These are phyloP conservation scores for Kurtzmaniella natalensis DNA, from an alignment of 1,139 yeast genomes.

Conservation along the genomic window DNA sequence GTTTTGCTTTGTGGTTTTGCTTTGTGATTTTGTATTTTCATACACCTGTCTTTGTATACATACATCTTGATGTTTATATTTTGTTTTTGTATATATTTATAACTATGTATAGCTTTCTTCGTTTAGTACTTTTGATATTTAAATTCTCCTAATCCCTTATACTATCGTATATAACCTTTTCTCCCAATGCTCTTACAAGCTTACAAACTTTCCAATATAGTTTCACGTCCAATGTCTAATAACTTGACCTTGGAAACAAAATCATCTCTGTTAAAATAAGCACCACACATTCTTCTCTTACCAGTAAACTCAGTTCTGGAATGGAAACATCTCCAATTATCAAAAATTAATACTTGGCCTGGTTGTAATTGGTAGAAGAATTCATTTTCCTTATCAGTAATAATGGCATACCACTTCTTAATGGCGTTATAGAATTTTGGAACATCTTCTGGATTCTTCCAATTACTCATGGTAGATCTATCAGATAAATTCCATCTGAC, in stretches of 20 bases:
- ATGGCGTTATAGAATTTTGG: constrained; percentile 59
- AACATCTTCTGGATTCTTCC: constrained; percentile 52
- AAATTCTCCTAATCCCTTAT: too few relatives aligned
- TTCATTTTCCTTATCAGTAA: constrained; percentile 50
- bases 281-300: constrained; percentile 72
- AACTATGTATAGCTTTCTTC: too few relatives aligned
- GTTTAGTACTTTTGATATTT: too few relatives aligned
- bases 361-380: constrained; percentile 57
- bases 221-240: constrained; percentile 48
- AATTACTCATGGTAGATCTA: constrained; percentile 59
- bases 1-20: too few relatives aligned
- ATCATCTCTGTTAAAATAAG: constrained; percentile 68
- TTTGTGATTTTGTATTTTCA: too few relatives aligned
- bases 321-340: constrained; percentile 75
- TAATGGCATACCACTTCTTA: constrained; percentile 52
- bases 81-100: too few relatives aligned
- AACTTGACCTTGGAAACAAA: constrained; percentile 54
- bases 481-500: constrained; percentile 77
- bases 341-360: constrained; percentile 67
- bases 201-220: constrained; percentile 38
- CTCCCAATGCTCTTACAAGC: neutral
- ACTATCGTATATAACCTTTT: too few relatives aligned
- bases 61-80: too few relatives aligned
- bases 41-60: too few relatives aligned
- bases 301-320: constrained; percentile 71